Evolutionary conservation across 2,329 filamentous ascomycete genomes (phyloP).

Genomic region (Apiospora sp.): DNA sequence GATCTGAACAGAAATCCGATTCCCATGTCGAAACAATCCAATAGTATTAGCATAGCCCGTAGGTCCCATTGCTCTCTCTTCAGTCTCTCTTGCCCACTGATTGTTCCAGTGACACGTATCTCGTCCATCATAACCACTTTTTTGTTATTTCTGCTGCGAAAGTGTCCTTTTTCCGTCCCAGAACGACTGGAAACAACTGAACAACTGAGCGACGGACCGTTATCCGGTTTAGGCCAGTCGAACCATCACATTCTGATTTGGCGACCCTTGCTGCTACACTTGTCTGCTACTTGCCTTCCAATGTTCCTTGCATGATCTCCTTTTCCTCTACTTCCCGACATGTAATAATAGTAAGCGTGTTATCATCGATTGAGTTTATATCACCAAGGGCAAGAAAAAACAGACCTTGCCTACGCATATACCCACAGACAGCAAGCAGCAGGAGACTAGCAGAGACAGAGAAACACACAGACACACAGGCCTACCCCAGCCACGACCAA

Average conservation of each 20-base stretch:
- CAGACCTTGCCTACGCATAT: background rate
- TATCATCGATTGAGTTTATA: background rate
- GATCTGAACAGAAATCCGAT: slow-evolving; percentile 8
- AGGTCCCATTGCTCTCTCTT: background rate
- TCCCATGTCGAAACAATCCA: slow-evolving; percentile 1
- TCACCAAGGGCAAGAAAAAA: background rate
- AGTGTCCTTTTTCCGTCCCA: background rate
- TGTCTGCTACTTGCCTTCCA: background rate
- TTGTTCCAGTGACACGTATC: background rate
- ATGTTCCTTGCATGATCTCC: slow-evolving; percentile 16
- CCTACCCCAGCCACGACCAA: slow-evolving; percentile 15
- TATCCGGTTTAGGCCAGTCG: slow-evolving; percentile 7
- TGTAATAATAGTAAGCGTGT: slow-evolving; percentile 17
- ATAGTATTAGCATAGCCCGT: background rate
- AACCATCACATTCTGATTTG: background rate
- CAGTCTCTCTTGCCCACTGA: background rate
- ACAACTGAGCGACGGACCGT: slow-evolving; percentile 4
- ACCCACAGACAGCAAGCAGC: background rate
- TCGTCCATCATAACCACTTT: background rate
- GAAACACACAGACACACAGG: background rate
- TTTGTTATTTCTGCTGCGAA: background rate
- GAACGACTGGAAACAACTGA: background rate
- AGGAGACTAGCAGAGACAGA: slow-evolving; percentile 6
- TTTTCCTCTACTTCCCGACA: slow-evolving; percentile 11
- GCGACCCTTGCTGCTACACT: background rate